A percentile compares a stretch with the other conserved stretches of the same genome.
These are phyloP conservation scores for Oehlia diaphana DNA, from an alignment of 192 early-diverging fungal genomes.

Conservation along the genomic window DNA sequence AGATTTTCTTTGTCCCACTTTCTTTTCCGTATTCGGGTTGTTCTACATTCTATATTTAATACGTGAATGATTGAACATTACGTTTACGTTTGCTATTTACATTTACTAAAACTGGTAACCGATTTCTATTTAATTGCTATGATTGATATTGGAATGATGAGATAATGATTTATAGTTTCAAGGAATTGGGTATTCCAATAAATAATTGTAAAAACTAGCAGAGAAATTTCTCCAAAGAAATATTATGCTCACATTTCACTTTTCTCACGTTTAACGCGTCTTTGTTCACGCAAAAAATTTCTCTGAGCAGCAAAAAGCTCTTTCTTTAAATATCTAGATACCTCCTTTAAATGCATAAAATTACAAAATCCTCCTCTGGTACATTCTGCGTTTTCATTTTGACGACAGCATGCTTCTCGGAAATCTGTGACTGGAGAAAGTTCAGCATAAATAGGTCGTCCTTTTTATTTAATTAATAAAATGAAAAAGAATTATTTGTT, in stretches of 20 bases:
- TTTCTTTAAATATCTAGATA: conserved; percentile 71
- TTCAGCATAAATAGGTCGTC: conserved; percentile 92
- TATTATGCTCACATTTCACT: conserved; percentile 30
- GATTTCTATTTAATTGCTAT: too few relatives aligned
- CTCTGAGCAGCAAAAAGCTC: conserved; percentile 85
- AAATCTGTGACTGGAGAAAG: conserved; percentile 98
- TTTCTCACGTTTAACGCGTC: conserved; percentile 39
- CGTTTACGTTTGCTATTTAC: too few relatives aligned
- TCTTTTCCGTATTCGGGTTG: too few relatives aligned
- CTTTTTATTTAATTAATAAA: conserved; percentile 31
- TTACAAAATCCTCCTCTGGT: conserved; percentile 97
- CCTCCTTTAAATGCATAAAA: conserved; percentile 97
- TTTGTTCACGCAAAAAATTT: conserved; percentile 51
- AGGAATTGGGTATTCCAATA: too few relatives aligned
- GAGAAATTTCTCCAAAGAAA: too few relatives aligned
- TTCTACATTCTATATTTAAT: neutral
- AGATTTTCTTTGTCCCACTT: neutral
- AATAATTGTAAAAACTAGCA: neutral
- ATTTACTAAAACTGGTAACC: too few relatives aligned
- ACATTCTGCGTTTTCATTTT: conserved; percentile 94
- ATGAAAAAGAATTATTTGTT: neutral
- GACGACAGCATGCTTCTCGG: conserved; percentile 96
- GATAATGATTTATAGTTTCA: too few relatives aligned
- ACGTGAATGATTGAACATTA: too few relatives aligned
- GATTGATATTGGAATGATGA: too few relatives aligned